Evolutionary conservation across 805 yeast species (phyloP), one percentile per base, ranked within the genome.

Genomic region (Jamesozyma jinghongensis): DNA sequence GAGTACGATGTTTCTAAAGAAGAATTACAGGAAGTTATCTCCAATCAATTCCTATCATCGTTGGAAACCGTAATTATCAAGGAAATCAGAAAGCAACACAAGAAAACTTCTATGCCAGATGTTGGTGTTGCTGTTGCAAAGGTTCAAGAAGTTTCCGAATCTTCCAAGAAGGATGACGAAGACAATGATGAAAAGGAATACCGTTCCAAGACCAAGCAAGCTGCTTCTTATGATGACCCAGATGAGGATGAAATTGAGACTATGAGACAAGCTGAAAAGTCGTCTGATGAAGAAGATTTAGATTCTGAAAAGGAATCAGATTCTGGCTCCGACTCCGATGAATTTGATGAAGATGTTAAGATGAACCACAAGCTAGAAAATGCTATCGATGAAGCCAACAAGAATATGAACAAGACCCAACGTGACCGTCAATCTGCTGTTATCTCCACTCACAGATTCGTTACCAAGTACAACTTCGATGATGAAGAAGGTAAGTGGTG

Each of bases 191-290:
- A 78, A 47, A 85, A 75, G 45, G 77, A 72, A 54, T 65, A 72
- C 44, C 74, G 69, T 48, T 66, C 72, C 40, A 81, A 80, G 50
- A 70, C 79, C 30, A 85, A 86, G 53, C 95, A 88, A 66, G 79
- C 94, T 14, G 90, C 84, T 31, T 86, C 96, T 2, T 86, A 86
- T 53, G 97, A 88, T 48, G 95, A 78, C 13, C 95, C 96, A 27
- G 97, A 88, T 65, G 97, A 88, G 47, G 97, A 86, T 25, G 97
- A 88, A 58, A 69, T 85, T 45, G 97, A 86, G 60, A 84, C 85
- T 38, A 84, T 85, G 88, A 79, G 79, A 64, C 74, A 73, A 54
- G 94, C 84, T 38, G 90, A 82, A 61, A 75, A 81, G 52, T 77
- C 88, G 32, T 78, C 80, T 43, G 86, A 78, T 48, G 92, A 81